Evolutionary conservation across 1,139 yeast species (phyloP).

Genomic region (Suhomyces kunorum): DNA sequence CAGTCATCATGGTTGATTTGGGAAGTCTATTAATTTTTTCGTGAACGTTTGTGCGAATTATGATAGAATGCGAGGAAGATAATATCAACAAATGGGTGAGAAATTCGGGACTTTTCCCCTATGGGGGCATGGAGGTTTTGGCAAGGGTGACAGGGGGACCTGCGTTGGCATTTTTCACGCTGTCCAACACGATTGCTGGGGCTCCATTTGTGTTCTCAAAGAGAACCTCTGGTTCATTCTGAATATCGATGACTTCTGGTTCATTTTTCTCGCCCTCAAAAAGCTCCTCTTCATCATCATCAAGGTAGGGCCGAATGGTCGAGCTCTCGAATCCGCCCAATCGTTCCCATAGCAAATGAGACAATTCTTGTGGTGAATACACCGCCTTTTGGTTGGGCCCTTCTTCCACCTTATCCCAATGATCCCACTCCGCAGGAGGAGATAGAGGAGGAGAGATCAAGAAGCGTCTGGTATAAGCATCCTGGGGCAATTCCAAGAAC

Average conservation of each 20-base stretch:
- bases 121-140: constrained; percentile 27
- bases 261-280: not conserved
- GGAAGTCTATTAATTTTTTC: no score
- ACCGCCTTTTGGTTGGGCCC: constrained; percentile 42
- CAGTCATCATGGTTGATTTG: no score
- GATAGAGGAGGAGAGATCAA: constrained; percentile 51
- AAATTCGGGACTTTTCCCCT: no score
- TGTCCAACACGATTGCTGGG: constrained; percentile 42
- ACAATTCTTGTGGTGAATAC: constrained; percentile 42
- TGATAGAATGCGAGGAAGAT: no score
- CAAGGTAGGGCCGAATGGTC: constrained; percentile 34
- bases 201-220: constrained; percentile 42
- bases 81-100: no score
- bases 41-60: no score
- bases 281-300: constrained; percentile 20
- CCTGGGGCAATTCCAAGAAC: constrained; percentile 46
- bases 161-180: constrained; percentile 15
- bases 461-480: constrained; percentile 40
- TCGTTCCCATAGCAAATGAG: constrained; percentile 49
- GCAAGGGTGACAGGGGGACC: constrained; percentile 15
- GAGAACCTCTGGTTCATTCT: constrained; percentile 36
- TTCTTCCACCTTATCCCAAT: constrained; percentile 46
- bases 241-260: constrained; percentile 18
- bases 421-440: constrained; percentile 51
- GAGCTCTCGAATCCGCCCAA: constrained; percentile 43